Base-by-base conservation (phyloP, 1,284 basidiomycete genomes). In the Entoloma clypeatum region DNA sequence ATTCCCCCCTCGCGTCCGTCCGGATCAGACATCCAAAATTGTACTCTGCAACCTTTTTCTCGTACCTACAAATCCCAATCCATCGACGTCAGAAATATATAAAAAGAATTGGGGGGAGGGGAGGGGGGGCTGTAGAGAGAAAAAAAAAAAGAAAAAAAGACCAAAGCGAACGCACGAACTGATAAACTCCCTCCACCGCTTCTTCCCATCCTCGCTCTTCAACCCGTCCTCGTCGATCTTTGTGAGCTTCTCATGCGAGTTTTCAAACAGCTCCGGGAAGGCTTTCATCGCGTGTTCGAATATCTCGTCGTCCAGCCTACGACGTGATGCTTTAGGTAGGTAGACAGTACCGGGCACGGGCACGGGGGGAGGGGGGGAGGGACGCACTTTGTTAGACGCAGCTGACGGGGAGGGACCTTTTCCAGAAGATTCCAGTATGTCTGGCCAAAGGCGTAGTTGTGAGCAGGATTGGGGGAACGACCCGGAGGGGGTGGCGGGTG, bases 1-100 rank as follows among this genome's bases (percentile, higher is more conserved):
- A 99, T 59, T 95, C 91, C 48, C 81, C 75, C 36, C 70, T 72
- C 25, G 84, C 75, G 59, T 96, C 81, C 40, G 79, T 85, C 37
- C 96, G 81, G 53, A 99, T 86, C 53, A 99, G 72, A 2, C 92
- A 97, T 22, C 96, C 96, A 68, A 98, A 97, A 74, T 98, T 99
- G 70, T 88, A 92, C 57, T 99, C 94, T 59, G 91, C 86, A 42
- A 96, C 70, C 57, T 82, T 85, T 49, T 86, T 82, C 67, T 92
- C 84, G 67, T 92, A 94, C 49, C 82, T 86, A 49, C 3, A n/a
- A 23, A 22, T 26, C 17, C 38, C 21, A 28, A 30, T 35, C 10
- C 47, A 32, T 5, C 10, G 16, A n/a, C 7, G n/a, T 33, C 23
- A 36, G 4, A 11, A 19, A 24, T 14, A 32, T 22, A 7, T 21